Base-by-base conservation (phyloP, 257 asterid species). In the Coffea eugenioides region DNA sequence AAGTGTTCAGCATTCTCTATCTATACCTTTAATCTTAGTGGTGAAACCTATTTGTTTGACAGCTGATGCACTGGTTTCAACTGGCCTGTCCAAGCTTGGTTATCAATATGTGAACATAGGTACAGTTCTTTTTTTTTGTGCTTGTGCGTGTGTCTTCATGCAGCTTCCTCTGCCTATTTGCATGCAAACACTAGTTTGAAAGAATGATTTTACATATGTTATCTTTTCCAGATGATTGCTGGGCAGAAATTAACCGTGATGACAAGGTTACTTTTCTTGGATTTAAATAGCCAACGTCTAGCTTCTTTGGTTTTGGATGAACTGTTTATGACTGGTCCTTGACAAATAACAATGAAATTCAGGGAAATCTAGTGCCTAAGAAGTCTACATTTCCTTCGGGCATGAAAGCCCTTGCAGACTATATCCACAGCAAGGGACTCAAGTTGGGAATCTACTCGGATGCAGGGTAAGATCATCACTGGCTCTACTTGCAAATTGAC, bases 11-110 rank as follows among this genome's bases (percentile, higher is more conserved):
- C 64, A 18, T 56, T 56, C 9, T 4, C 2, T 56, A 4, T 18
- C n/a, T 27, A 27, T 27, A 27, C 25, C n/a, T 56, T 56, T 14
- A 3, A 54, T 20, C 18, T 57, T 57, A 57, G 25, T 5, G 20
- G 9, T 57, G 20, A 8, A 20, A 61, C 12, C 15, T 73, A 34
- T 31, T 80, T 84, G 64, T 73, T 79, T 74, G 69, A 81, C 92
- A 90, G 99, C 98, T 78, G 99, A 95, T 92, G 96, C 98, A 75
- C 67, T 95, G 65, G 91, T 95, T 86, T 91, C 97, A n/a, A 92
- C 95, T 84, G 98, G 99, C 46, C 96, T 95, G 59, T 78, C 92
- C 5, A 87, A 93, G 87, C 95, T 91, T 23, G 99, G 98, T 0
- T 95, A 95, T 70, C 61, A 67, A n/a, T 95, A 85, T 39, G 97